Evolutionary conservation across 2,329 filamentous ascomycete species (phyloP), one percentile per base, ranked within the genome.

Genomic region (Sporothrix mexicana): DNA sequence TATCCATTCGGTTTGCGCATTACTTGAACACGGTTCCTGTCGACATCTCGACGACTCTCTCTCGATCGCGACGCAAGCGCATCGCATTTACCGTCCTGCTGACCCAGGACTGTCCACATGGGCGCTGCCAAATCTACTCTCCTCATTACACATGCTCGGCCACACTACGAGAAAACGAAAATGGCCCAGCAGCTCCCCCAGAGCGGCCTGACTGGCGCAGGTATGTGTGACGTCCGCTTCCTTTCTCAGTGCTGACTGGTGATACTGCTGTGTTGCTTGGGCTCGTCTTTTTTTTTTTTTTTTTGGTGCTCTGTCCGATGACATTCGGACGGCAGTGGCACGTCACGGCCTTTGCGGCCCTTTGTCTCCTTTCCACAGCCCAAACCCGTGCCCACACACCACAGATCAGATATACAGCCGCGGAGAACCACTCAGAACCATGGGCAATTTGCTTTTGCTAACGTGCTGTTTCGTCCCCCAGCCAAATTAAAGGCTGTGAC

Each of bases 401-500:
- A 53, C 17, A 43, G 49, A 69, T 2, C 36, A 47, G 57, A 20
- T n/a, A 4, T 15, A 12, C 30, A 30, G 59, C 59, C 59, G 55
- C 55, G 30, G 59, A 45, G 9, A 23, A 45, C 41, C 36, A 64
- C 51, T 69, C 10, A 45, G 8, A 23, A 45, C 61, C 61, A 25
- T 47, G 41, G 20, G 10, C 41, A 59, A 47, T 66, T 36, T 36
- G 30, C 30, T 36, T 36, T 36, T 47, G 61, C 61, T 66, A 53
- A 64, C 25, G 25, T 8, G 9, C 53, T 72, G 30, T 73, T 66
- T 41, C 12, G 20, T 20, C n/a, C 23, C n/a, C 2, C 78, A 93
- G 88, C 85, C 74, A 94, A 95, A 82, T 85, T 92, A 72, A 84
- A 88, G 73, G 88, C 92, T 71, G 92, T 95, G 55, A 89, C 86